Percentiles rank a stretch among this genome's conserved stretches.
These are phyloP conservation scores for Colletotrichum phormii DNA, from an alignment of 2,329 filamentous ascomycete species.

Conservation along the genomic window DNA sequence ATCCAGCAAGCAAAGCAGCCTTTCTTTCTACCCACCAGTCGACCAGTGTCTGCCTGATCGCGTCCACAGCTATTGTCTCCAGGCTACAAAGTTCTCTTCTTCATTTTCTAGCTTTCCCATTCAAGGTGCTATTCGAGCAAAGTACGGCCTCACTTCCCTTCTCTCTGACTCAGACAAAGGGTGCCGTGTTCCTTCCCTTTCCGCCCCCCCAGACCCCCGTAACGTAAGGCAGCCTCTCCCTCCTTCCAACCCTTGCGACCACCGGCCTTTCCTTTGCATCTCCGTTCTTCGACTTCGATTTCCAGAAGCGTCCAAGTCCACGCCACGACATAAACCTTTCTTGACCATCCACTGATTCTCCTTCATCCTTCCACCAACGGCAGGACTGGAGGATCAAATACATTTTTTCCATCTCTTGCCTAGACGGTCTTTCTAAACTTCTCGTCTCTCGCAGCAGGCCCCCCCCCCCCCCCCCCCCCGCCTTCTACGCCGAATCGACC, in stretches of 20 bases:
- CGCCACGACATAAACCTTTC: conserved; percentile 10
- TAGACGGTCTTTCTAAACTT: conserved; percentile 18
- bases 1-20: conserved; percentile 8
- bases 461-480: conserved; percentile 28
- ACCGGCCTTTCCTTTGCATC: conserved; percentile 3
- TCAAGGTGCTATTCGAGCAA: not conserved
- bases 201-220: conserved; percentile 4
- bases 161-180: conserved; percentile 35
- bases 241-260: conserved; percentile 33
- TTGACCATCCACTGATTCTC: not conserved
- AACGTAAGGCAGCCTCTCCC: conserved; percentile 26
- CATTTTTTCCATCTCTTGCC: not conserved
- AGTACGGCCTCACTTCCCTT: not conserved
- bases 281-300: conserved; percentile 11
- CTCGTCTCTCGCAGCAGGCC: conserved; percentile 17
- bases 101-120: conserved; percentile 6
- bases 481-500: conserved; percentile 7
- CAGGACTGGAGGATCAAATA: not conserved
- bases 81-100: conserved; percentile 27
- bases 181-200: conserved; percentile 18
- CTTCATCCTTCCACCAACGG: not conserved
- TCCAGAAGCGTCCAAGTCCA: conserved; percentile 6
- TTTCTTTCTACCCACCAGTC: conserved; percentile 7
- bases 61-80: conserved; percentile 7
- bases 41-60: conserved; percentile 24